These are phyloP conservation scores for Trichosporon asahii DNA, from an alignment of 1,284 basidiomycete genomes.

Conservation along the genomic window DNA sequence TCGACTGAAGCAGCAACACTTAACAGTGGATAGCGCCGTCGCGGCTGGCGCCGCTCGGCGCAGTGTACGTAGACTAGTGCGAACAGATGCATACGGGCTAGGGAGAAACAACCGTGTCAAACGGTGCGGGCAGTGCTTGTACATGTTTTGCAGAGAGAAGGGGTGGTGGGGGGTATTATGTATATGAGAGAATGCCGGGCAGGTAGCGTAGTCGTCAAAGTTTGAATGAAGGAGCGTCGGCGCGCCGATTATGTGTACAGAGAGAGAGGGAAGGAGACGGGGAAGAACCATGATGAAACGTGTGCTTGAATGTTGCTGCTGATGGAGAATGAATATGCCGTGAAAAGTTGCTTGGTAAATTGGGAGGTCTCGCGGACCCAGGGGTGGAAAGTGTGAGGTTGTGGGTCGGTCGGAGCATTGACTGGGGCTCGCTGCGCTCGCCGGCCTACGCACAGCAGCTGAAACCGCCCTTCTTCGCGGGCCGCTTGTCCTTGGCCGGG, in stretches of 20 bases:
- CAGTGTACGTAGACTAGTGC: background rate
- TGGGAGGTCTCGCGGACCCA: background rate
- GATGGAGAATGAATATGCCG: background rate
- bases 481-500: slow-evolving; percentile 19
- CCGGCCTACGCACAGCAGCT: slow-evolving; percentile 20
- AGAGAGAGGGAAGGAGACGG: too few relatives aligned
- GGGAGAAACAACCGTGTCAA: slow-evolving; percentile 4
- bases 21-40: too few relatives aligned
- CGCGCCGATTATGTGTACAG: background rate
- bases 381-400: too few relatives aligned
- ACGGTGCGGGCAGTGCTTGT: slow-evolving; percentile 4
- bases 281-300: background rate
- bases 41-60: too few relatives aligned
- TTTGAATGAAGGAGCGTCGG: background rate
- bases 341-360: background rate
- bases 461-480: slow-evolving; percentile 20
- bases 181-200: background rate
- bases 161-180: background rate
- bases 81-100: slow-evolving; percentile 5
- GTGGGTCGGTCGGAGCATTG: too few relatives aligned
- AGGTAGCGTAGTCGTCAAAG: background rate
- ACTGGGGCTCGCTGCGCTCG: background rate
- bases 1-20: too few relatives aligned
- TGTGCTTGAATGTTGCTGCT: background rate
- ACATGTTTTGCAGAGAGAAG: background rate